Percentiles rank a stretch among this genome's conserved stretches.
Conservation (phyloP, 208 protist genomes). For the Trypanosoma mega region DNA sequence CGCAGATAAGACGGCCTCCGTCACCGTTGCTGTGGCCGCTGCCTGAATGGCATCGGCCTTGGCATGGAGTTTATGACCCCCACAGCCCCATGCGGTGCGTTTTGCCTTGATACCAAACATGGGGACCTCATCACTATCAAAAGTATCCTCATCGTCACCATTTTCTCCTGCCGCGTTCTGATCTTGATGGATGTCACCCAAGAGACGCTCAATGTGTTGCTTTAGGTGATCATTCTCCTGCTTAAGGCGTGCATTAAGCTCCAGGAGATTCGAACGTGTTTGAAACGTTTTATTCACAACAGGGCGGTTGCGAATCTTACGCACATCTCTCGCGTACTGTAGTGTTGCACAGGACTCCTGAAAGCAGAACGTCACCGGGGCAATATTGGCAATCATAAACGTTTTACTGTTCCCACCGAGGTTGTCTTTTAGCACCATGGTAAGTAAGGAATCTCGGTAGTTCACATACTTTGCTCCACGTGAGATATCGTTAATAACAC, state of each 20-base stretch:
- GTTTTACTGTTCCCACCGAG: constrained; percentile 92
- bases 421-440: constrained; percentile 88
- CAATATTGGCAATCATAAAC: constrained; percentile 94
- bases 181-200: constrained; percentile 20
- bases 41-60: neutral
- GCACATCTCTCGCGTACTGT: constrained; percentile 78
- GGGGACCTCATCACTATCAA: constrained; percentile 2
- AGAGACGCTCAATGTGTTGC: constrained; percentile 52
- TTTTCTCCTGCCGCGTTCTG: constrained; percentile 8
- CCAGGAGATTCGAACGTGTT: constrained; percentile 86
- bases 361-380: constrained; percentile 71
- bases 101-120: neutral
- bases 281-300: constrained; percentile 87
- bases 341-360: constrained; percentile 85
- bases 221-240: constrained; percentile 61
- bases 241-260: constrained; percentile 58
- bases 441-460: constrained; percentile 94
- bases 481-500: constrained; percentile 87
- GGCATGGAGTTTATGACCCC: neutral
- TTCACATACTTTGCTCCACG: constrained; percentile 82
- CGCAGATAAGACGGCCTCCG: constrained; percentile 37
- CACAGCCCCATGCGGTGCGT: neutral
- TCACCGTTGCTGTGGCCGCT: constrained; percentile 8
- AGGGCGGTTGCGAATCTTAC: constrained; percentile 86
- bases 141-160: neutral